Evolutionary conservation across 306 rosid species (phyloP), one percentile per base, ranked within the genome.

Genomic region (Cotoneaster glaucophyllus): DNA sequence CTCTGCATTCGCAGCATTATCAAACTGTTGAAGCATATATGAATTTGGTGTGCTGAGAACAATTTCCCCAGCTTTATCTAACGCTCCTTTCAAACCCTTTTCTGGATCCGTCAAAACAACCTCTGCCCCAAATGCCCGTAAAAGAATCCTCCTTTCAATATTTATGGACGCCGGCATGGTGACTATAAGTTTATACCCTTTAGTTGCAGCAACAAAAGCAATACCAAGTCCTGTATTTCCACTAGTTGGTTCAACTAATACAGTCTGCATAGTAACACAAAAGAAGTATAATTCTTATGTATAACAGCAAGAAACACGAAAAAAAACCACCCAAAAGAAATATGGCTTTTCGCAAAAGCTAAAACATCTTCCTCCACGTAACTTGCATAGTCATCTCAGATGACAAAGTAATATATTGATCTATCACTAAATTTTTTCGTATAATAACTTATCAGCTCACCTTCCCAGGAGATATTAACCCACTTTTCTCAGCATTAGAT

Each of bases 141-240:
- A 83, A 77, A 95, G 96, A 80, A 92, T 50, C 85, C 96, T 92
- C 79, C 97, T 88, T 83, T 92, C 98, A 48, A 92, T 64, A 87
- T 89, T 85, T 80, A 95, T 77, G 25, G 95, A 90, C 52, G 97
- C 97, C 57, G 97, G 98, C 97, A 95, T 92, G 68, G 96, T 92
- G 62, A 84, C 91, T 81, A 90, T 85, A 81, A 94, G 84, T 89
- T 80, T 90, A 81, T 94, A 94, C 61, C 98, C 98, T 78, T 86
- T 92, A 5, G 87, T 79, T 66, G 96, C 96, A 34, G 97, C 97
- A 81, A 91, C 79, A 66, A 94, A 92, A 81, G 98, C 98, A 82
- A 92, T 84, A 75, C 93, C 98, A 61, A 94, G 85, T 78, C 98
- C 97, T 1, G 98, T 94, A 82, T 94, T 94, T 82, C 98, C 98